phyloP scores from a whole-genome alignment of 73 alveolate genomes.

The Urostyla sp. region DNA sequence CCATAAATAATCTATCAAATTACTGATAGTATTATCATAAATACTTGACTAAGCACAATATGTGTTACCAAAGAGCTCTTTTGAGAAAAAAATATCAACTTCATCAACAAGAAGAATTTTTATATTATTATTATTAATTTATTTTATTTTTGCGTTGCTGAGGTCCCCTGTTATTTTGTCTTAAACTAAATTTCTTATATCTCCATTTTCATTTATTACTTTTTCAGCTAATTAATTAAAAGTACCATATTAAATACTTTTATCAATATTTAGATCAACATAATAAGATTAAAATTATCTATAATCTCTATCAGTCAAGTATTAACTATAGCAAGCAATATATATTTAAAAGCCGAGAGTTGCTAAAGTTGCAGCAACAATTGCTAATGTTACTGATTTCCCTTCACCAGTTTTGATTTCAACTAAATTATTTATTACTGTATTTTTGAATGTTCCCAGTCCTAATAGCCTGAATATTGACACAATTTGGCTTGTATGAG shows the following conservation, averaged over 20 bases:
- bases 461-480: neutral
- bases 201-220: conserved; percentile 1
- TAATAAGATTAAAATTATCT: conserved; percentile 26
- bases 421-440: conserved; percentile 35
- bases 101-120: conserved; percentile 65
- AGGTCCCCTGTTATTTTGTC: neutral
- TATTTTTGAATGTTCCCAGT: neutral
- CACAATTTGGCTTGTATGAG: neutral
- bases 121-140: neutral
- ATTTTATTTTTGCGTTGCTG: neutral
- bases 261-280: neutral
- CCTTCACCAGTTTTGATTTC: conserved; percentile 75
- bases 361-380: conserved; percentile 59
- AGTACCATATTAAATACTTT: conserved; percentile 49
- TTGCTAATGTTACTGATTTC: conserved; percentile 63
- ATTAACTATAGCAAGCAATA: conserved; percentile 51
- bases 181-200: neutral
- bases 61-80: neutral
- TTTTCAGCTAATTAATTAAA: conserved; percentile 46
- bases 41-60: neutral
- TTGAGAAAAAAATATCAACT: conserved; percentile 66
- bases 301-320: conserved; percentile 62
- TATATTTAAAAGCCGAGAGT: conserved; percentile 54
- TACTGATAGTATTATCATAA: neutral
- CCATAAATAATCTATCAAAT: neutral